Evolutionary conservation across 2,329 filamentous ascomycete genomes (phyloP).

Genomic region (Pseudogymnoascus sp.): DNA sequence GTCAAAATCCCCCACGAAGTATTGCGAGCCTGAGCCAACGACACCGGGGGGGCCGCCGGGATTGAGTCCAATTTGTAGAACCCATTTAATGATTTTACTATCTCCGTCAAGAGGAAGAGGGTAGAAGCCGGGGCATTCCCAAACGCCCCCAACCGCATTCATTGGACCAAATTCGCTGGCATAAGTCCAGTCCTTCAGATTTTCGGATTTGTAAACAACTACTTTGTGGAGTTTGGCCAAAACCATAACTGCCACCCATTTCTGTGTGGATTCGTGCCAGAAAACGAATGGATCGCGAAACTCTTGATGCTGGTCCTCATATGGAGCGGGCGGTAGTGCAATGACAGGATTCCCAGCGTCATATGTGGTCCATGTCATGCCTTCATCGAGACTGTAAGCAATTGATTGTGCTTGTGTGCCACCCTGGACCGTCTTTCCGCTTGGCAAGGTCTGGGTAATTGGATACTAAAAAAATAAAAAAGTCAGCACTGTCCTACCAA

Average conservation of each 20-base stretch:
- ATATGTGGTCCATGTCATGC: conserved; percentile 46
- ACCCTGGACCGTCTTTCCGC: conserved; percentile 29
- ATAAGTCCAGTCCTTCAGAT: conserved; percentile 48
- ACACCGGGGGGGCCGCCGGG: conserved; percentile 44
- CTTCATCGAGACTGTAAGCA: conserved; percentile 47
- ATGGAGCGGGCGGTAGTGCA: conserved; percentile 7
- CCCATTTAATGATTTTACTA: conserved; percentile 25
- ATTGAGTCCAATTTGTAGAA: conserved; percentile 46
- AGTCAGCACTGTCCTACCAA: neutral
- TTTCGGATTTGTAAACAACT: conserved; percentile 48
- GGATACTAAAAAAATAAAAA: neutral
- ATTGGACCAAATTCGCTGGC: conserved; percentile 41
- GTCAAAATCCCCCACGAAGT: conserved; percentile 53
- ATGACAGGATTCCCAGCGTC: conserved; percentile 53
- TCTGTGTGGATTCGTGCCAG: conserved; percentile 40
- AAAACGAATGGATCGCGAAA: conserved; percentile 59
- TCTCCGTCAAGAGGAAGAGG: conserved; percentile 10
- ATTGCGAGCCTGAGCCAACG: conserved; percentile 46
- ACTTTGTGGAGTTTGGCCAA: conserved; percentile 45
- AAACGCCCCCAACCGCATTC: conserved; percentile 23
- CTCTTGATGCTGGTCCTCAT: conserved; percentile 25
- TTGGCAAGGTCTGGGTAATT: conserved; percentile 17
- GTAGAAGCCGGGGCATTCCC: conserved; percentile 44
- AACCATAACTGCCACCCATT: conserved; percentile 49
- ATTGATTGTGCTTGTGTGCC: conserved; percentile 28